Base-by-base conservation (phyloP, 1,139 yeast species). In the Debaryomyces udenii region DNA sequence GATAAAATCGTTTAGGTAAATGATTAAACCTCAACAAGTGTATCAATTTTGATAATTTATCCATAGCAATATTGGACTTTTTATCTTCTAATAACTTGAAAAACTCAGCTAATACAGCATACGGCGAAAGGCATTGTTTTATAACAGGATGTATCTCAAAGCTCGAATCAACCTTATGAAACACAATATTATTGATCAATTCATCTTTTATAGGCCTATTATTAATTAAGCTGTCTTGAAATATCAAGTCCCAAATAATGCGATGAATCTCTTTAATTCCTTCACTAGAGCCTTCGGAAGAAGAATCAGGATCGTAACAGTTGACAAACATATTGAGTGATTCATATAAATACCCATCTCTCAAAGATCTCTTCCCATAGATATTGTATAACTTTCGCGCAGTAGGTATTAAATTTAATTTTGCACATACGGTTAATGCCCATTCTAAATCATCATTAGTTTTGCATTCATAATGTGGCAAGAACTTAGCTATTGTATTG, bases 401-500 rank as follows among this genome's bases (percentile, higher is more conserved):
- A 7, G 86, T 80, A 4, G 73, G 61, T n/a, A 78, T 69, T 36
- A 76, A 57, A 32, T 66, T 66, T 32, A 73, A 57, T 41, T 66
- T 64, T 31, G 76, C 70, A 50, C 81, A 76, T 14, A 74, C 69
- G 1, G 87, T 78, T 39, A 87, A 65, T 23, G 85, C 80, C 94
- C 95, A 86, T 57, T 86, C 94, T 48, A 85, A 70, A 52, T 87
- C 96, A 53, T 85, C 93, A 51, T 83, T 83, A 6, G 83, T 77
- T 37, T 73, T 64, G 52, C 81, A 80, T 30, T 80, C 69, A 53
- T 73, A 83, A 13, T 66, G 64, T 7, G 91, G 90, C 27, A 88
- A 64, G 41, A 77, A 72, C 40, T 80, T 81, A 2, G 81, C 76
- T 29, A 88, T 70, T 1, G 79, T 74, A 35, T 69, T 68, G 47